Evolutionary conservation across 2,329 filamentous ascomycete genomes (phyloP).

Genomic region (Aspergillus quadrilineatus): DNA sequence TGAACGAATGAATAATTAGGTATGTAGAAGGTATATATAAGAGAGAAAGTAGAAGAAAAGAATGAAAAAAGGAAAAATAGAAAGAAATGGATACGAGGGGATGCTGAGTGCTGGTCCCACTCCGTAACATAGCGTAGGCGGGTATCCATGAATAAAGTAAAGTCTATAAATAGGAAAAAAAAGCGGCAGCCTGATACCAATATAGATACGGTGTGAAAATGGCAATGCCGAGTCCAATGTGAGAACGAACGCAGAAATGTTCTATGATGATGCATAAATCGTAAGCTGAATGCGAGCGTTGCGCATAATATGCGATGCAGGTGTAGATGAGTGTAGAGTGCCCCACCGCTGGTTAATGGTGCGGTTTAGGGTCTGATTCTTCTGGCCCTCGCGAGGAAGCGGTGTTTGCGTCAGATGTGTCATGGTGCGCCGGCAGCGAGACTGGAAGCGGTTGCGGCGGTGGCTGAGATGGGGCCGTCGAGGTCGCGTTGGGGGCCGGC

Average conservation of each 20-base stretch:
- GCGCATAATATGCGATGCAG: not conserved
- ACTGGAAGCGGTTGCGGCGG: not conserved
- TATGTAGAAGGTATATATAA: not conserved
- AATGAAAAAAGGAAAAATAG: not conserved
- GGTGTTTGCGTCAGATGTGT: slow-evolving; percentile 3
- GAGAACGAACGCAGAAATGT: not conserved
- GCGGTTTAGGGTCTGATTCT: slow-evolving; percentile 2
- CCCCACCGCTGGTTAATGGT: slow-evolving; percentile 8
- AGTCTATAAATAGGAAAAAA: not conserved
- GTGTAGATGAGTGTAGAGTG: not conserved
- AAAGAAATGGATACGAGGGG: not conserved
- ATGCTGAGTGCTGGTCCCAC: not conserved
- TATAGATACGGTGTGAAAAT: not conserved
- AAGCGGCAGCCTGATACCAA: not conserved
- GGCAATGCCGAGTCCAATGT: not conserved
- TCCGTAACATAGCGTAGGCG: not conserved
- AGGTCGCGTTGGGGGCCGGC: not conserved
- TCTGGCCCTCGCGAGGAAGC: not conserved
- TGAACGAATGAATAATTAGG: not conserved
- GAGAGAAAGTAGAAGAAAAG: not conserved
- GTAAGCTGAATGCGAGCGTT: slow-evolving; percentile 11
- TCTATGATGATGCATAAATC: slow-evolving; percentile 15
- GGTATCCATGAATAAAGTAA: not conserved
- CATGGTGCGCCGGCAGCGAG: not conserved
- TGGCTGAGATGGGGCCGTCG: not conserved